These are phyloP conservation scores for Chenopodium album DNA, from an alignment of 148 eudicot species.

Conservation along the genomic window DNA sequence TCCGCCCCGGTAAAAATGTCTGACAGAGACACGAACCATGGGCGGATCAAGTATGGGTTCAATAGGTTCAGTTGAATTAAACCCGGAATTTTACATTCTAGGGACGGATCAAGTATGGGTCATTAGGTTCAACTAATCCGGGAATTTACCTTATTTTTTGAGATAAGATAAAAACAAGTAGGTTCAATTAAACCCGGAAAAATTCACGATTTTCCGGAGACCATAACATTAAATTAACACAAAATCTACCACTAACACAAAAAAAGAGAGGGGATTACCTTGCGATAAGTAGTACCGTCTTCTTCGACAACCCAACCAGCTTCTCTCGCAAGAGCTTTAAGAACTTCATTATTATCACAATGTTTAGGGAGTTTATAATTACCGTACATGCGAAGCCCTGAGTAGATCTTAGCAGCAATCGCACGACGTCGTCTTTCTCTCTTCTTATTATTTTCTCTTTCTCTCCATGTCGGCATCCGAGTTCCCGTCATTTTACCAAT, in stretches of 20 bases:
- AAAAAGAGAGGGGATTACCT: conserved; percentile 36
- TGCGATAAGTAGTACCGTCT: conserved; percentile 86
- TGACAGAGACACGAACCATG: neutral
- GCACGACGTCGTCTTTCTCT: conserved; percentile 89
- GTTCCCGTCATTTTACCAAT: conserved; percentile 55
- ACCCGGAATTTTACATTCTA: no score
- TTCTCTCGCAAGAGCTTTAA: conserved; percentile 82
- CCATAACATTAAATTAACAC: no score
- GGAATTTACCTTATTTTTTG: no score
- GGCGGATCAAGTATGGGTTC: no score
- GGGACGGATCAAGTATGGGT: neutral
- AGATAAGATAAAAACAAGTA: no score
- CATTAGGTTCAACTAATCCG: neutral
- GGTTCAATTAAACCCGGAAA: neutral
- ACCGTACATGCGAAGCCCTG: conserved; percentile 80
- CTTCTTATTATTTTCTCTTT: conserved; percentile 88
- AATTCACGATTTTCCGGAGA: no score
- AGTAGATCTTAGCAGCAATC: conserved; percentile 86
- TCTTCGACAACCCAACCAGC: conserved; percentile 96
- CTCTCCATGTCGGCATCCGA: conserved; percentile 93
- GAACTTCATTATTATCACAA: conserved; percentile 90
- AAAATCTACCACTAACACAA: neutral
- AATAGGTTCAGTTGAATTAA: no score
- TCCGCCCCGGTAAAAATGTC: no score
- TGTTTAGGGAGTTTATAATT: conserved; percentile 85